Percentiles rank a stretch among this genome's conserved stretches.
Conservation (phyloP, 306 rosid genomes). For the Arachis stenosperma region DNA sequence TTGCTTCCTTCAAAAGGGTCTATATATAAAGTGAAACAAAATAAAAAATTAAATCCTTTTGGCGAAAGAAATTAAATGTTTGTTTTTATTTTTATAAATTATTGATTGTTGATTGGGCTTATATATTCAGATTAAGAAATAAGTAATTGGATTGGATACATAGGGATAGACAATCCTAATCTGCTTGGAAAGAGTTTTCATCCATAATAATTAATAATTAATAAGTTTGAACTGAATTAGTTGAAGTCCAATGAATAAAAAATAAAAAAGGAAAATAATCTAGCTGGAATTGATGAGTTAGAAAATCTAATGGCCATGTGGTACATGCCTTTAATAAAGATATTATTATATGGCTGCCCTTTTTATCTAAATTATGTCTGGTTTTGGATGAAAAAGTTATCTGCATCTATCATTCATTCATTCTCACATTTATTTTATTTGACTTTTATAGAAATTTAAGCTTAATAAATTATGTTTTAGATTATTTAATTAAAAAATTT, state of each 20-base stretch:
- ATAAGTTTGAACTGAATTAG: neutral
- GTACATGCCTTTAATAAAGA: conserved; percentile 19
- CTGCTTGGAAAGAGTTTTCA: neutral
- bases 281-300: conserved; percentile 11
- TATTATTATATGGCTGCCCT: too few relatives aligned
- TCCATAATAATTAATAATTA: too few relatives aligned
- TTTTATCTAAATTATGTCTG: too few relatives aligned
- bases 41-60: too few relatives aligned
- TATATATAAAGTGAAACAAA: neutral
- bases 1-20: conserved; percentile 22
- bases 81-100: neutral
- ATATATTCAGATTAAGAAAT: neutral
- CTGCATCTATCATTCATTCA: too few relatives aligned
- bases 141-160: neutral
- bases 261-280: neutral
- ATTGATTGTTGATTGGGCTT: neutral
- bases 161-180: neutral
- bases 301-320: conserved; percentile 32
- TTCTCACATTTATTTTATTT: too few relatives aligned
- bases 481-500: too few relatives aligned
- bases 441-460: too few relatives aligned
- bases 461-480: too few relatives aligned
- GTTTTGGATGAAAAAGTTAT: too few relatives aligned
- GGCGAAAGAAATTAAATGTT: neutral
- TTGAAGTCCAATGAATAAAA: neutral